phyloP scores from a whole-genome alignment of 108 stramenopile species.

The Skeletonema grethae region DNA sequence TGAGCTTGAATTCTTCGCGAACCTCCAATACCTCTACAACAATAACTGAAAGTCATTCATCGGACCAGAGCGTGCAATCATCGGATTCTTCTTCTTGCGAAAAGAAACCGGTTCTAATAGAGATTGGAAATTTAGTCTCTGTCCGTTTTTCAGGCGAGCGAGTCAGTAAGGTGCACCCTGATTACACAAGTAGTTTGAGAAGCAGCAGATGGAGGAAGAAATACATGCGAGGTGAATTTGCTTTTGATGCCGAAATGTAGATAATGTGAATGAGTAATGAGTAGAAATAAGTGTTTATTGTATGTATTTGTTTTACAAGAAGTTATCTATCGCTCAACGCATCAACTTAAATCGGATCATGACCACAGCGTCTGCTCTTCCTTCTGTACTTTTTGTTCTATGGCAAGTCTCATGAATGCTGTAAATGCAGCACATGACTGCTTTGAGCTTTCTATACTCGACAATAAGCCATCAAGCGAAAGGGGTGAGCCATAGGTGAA shows the following conservation, averaged over 20 bases:
- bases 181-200: slow-evolving; percentile 72
- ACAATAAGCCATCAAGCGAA: slow-evolving; percentile 35
- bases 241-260: slow-evolving; percentile 2
- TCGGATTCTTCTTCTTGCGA: slow-evolving; percentile 15
- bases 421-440: slow-evolving; percentile 65
- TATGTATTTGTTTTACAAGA: neutral
- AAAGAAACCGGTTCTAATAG: slow-evolving; percentile 48
- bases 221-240: slow-evolving; percentile 51
- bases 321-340: neutral
- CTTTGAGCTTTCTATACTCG: slow-evolving; percentile 50
- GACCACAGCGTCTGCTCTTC: slow-evolving; percentile 71
- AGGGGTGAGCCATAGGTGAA: slow-evolving; percentile 38
- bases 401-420: slow-evolving; percentile 81
- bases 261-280: neutral
- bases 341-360: neutral
- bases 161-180: slow-evolving; percentile 64
- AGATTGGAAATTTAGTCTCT: slow-evolving; percentile 69
- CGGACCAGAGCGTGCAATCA: slow-evolving; percentile 3
- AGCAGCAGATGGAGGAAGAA: slow-evolving; percentile 85
- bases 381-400: slow-evolving; percentile 72
- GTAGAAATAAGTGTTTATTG: neutral
- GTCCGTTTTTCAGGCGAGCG: slow-evolving; percentile 71
- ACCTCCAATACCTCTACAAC: slow-evolving; percentile 2
- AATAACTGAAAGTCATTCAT: neutral
- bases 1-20: neutral